Conservation (phyloP, 139 green algal genomes). For the Tetraselmis chui region DNA sequence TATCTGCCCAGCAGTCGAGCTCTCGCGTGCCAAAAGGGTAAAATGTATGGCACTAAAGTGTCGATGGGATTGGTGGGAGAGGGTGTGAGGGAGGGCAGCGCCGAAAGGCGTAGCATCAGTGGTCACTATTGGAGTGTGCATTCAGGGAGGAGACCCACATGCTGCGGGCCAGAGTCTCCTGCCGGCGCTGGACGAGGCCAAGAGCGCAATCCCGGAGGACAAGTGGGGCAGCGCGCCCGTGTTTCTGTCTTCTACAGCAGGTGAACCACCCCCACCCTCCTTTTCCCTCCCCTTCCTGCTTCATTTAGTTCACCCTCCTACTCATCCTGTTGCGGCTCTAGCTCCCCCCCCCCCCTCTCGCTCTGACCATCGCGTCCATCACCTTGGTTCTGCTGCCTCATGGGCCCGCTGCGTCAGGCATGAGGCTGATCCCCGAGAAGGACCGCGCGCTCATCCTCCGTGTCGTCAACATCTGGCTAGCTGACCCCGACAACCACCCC, state of each 20-base stretch:
- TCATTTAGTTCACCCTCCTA: not conserved
- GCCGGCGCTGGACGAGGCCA: not conserved
- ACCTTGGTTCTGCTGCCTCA: no score
- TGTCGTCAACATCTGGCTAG: constrained; percentile 3
- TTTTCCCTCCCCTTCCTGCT: not conserved
- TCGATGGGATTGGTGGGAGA: no score
- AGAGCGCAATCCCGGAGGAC: not conserved
- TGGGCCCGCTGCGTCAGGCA: no score
- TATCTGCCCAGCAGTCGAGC: no score
- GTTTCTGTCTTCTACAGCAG: constrained; percentile 1
- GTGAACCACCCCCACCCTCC: not conserved
- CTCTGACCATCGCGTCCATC: no score
- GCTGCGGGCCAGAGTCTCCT: not conserved
- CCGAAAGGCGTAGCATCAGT: no score
- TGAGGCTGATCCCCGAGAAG: constrained; percentile 1
- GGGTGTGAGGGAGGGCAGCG: no score
- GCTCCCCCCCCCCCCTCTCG: no score
- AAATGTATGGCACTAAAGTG: no score
- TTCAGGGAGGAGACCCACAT: not conserved
- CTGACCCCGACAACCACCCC: constrained; percentile 4
- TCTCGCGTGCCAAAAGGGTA: no score
- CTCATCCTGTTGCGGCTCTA: not conserved
- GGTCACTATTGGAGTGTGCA: no score
- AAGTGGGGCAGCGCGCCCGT: constrained; percentile 1
- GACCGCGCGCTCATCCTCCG: constrained; percentile 6